Percentiles rank a stretch among this genome's conserved stretches.
Conservation (phyloP, 768 basidiomycete species). For the Brasilioporus rufonigricans region DNA sequence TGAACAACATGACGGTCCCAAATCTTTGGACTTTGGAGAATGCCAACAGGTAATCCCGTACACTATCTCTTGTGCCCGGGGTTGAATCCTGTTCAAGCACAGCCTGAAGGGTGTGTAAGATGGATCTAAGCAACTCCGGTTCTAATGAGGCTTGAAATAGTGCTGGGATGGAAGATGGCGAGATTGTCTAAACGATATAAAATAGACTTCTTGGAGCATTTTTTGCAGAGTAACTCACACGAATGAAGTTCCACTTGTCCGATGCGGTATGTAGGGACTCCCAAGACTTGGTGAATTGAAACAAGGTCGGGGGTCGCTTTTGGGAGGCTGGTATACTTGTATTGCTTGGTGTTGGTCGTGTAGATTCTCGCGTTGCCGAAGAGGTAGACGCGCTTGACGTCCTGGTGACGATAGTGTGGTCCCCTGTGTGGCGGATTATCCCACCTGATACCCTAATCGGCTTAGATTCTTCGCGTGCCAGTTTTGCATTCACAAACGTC, state of each 20-base stretch:
- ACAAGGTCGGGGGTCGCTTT: conserved; percentile 45
- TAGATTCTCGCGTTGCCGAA: conserved; percentile 2
- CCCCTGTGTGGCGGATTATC: conserved; percentile 65
- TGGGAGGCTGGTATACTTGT: conserved; percentile 1
- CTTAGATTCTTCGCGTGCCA: conserved; percentile 47
- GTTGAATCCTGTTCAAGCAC: conserved; percentile 22
- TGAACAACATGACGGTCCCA: conserved; percentile 58
- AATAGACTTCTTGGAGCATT: neutral
- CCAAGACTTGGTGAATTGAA: conserved; percentile 67
- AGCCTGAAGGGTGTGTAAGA: conserved; percentile 51
- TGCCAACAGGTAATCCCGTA: conserved; percentile 50
- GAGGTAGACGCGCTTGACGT: conserved; percentile 17
- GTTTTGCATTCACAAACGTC: conserved; percentile 60
- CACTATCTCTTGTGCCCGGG: conserved; percentile 15
- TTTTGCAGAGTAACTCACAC: conserved; percentile 40
- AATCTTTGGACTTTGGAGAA: conserved; percentile 61
- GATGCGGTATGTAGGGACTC: conserved; percentile 37
- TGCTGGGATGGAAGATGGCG: conserved; percentile 52
- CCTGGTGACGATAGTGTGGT: conserved; percentile 53
- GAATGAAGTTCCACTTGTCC: conserved; percentile 57
- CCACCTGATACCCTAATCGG: conserved; percentile 60
- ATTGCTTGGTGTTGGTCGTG: neutral
- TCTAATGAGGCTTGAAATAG: conserved; percentile 74
- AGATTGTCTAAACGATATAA: conserved; percentile 43
- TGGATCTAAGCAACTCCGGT: conserved; percentile 53